Evolutionary conservation across 108 stramenopile genomes (phyloP).

Genomic region (Nitzschia sp.): DNA sequence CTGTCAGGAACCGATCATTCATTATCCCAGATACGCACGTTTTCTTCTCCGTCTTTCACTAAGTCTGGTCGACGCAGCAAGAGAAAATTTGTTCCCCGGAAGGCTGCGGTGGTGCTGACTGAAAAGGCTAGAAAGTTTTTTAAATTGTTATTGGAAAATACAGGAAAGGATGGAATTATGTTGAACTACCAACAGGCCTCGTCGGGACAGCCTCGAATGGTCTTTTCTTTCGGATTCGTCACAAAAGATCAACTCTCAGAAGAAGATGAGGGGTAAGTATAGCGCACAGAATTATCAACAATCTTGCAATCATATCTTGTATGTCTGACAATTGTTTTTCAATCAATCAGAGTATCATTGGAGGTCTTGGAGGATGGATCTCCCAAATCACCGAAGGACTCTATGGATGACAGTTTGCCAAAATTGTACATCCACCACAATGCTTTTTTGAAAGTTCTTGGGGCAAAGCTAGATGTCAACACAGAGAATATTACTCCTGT

Average conservation of each 20-base stretch:
- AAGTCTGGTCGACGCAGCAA: slow-evolving; percentile 1
- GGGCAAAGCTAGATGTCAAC: slow-evolving; percentile 64
- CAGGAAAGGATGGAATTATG: slow-evolving; percentile 47
- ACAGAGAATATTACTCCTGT: slow-evolving; percentile 45
- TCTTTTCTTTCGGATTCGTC: slow-evolving; percentile 81
- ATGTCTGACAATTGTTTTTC: too few species aligned
- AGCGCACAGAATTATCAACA: too few species aligned
- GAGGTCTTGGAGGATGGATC: slow-evolving; percentile 74
- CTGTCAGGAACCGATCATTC: too few species aligned
- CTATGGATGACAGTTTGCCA: slow-evolving; percentile 63
- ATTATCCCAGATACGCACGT: not conserved
- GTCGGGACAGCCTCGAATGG: slow-evolving; percentile 74
- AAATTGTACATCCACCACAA: slow-evolving; percentile 75
- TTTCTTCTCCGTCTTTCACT: not conserved
- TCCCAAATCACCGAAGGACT: slow-evolving; percentile 64
- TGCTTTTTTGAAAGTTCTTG: slow-evolving; percentile 86
- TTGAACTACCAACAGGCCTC: slow-evolving; percentile 69
- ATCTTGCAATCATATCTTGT: too few species aligned
- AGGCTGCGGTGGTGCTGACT: slow-evolving; percentile 73
- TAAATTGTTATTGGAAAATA: slow-evolving; percentile 34
- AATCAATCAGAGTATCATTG: slow-evolving; percentile 74
- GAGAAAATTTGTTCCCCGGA: slow-evolving; percentile 51
- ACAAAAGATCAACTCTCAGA: slow-evolving; percentile 49
- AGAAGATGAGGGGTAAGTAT: slow-evolving; percentile 68
- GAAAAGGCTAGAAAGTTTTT: slow-evolving; percentile 66